These are phyloP conservation scores for Tricholoma hemisulphureum DNA, from an alignment of 768 basidiomycete genomes.

Conservation along the genomic window DNA sequence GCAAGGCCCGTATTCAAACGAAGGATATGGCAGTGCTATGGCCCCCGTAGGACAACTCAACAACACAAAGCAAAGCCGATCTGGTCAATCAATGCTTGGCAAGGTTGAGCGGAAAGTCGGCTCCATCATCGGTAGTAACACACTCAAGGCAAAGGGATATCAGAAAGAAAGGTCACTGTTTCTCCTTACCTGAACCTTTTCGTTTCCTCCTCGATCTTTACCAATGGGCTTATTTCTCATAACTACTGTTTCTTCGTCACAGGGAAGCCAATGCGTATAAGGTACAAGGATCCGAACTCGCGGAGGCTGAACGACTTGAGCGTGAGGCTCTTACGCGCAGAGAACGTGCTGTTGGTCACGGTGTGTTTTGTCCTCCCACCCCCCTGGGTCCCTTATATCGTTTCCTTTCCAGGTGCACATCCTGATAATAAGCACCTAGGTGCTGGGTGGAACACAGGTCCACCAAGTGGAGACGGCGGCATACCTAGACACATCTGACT, in stretches of 20 bases:
- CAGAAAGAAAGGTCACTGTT: slow-evolving; percentile 46
- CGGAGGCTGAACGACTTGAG: slow-evolving; percentile 55
- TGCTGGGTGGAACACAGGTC: slow-evolving; percentile 11
- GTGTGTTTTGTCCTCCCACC: slow-evolving; percentile 21
- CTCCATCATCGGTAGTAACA: slow-evolving; percentile 41
- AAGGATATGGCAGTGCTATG: slow-evolving; percentile 8
- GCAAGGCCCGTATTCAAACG: not conserved
- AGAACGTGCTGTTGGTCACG: slow-evolving; percentile 53
- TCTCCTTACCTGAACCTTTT: too few species aligned
- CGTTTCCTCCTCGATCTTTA: too few species aligned
- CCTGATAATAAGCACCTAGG: slow-evolving; percentile 28
- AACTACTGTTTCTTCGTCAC: not conserved
- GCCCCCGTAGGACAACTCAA: slow-evolving; percentile 22
- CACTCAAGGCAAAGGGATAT: slow-evolving; percentile 47
- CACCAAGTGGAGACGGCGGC: too few species aligned
- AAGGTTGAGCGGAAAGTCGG: slow-evolving; percentile 51
- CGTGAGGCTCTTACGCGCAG: slow-evolving; percentile 46
- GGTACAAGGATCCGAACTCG: slow-evolving; percentile 46
- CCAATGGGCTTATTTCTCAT: too few species aligned
- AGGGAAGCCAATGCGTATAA: slow-evolving; percentile 48
- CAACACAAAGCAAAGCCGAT: slow-evolving; percentile 15
- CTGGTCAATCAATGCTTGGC: slow-evolving; percentile 39
- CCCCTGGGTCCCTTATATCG: not conserved
- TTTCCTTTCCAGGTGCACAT: slow-evolving; percentile 23
- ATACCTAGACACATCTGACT: not conserved